Evolutionary conservation across 2,329 filamentous ascomycete genomes (phyloP).

Genomic region (Diaporthe citrichinensis): DNA sequence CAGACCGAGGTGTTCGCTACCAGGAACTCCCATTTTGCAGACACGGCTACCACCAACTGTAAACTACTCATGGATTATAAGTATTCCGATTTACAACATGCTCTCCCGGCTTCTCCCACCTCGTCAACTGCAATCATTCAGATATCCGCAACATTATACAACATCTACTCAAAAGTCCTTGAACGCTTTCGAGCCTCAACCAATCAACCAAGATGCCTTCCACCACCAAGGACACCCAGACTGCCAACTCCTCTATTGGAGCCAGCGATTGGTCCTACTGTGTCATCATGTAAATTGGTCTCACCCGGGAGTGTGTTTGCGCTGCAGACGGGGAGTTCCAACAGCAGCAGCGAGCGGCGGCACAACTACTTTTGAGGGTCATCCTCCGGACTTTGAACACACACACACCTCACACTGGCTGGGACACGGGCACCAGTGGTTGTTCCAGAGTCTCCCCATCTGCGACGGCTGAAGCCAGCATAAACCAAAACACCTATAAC

Average conservation of each 20-base stretch:
- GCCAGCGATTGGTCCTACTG: constrained; percentile 49
- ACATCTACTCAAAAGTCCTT: constrained; percentile 39
- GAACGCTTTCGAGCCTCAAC: constrained; percentile 27
- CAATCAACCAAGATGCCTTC: constrained; percentile 51
- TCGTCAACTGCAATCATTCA: constrained; percentile 45
- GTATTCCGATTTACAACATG: constrained; percentile 42
- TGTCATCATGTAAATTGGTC: constrained; percentile 51
- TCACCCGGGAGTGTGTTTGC: constrained; percentile 21
- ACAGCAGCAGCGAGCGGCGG: constrained; percentile 13
- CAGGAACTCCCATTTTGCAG: not conserved
- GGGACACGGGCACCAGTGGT: not conserved
- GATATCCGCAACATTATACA: constrained; percentile 40
- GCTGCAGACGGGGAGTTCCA: constrained; percentile 14
- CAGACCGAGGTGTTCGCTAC: not conserved
- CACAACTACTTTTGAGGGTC: constrained; percentile 3
- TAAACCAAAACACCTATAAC: not conserved
- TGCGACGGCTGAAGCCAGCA: not conserved
- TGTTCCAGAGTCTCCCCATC: not conserved
- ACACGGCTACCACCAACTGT: not conserved
- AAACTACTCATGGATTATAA: constrained; percentile 35
- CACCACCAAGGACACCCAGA: constrained; percentile 47
- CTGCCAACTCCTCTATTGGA: constrained; percentile 48
- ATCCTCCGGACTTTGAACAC: not conserved
- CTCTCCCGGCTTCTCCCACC: constrained; percentile 39
- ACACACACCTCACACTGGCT: not conserved